Percentiles rank a stretch among this genome's conserved stretches.
Conservation (phyloP, 225 moss, liverwort and hornwort species). For the Thuidium tamariscinum region DNA sequence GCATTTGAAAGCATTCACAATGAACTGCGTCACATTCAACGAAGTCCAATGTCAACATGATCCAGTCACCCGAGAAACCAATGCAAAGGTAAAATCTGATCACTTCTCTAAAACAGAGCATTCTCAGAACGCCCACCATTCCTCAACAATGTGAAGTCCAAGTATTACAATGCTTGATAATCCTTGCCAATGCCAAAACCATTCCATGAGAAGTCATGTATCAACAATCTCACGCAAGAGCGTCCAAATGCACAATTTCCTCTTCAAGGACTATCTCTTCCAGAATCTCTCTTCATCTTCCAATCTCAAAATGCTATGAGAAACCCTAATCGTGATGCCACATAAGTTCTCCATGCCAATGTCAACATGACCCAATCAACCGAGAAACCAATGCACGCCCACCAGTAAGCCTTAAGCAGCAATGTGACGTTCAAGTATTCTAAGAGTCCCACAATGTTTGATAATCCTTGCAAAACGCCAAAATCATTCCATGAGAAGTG, state of each 20-base stretch:
- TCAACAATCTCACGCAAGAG: neutral
- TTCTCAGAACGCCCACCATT: neutral
- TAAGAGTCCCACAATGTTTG: neutral
- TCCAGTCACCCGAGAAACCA: neutral
- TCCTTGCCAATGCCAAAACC: neutral
- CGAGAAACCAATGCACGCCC: neutral
- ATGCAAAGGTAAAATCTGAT: neutral
- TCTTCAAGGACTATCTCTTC: neutral
- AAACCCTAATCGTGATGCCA: constrained; percentile 1
- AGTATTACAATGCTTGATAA: neutral
- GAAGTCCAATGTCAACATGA: neutral
- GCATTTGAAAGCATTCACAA: neutral
- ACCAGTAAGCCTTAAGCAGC: neutral
- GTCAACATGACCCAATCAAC: neutral
- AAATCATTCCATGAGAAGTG: neutral
- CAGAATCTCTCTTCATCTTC: neutral
- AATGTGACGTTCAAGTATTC: neutral
- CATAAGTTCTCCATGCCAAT: neutral
- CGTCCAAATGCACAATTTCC: neutral
- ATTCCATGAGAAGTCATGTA: neutral
- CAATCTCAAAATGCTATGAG: neutral
- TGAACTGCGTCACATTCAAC: neutral
- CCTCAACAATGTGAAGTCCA: neutral
- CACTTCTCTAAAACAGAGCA: neutral
- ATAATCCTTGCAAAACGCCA: neutral